These are phyloP conservation scores for Dryas octopetala DNA, from an alignment of 306 rosid species.

Conservation along the genomic window DNA sequence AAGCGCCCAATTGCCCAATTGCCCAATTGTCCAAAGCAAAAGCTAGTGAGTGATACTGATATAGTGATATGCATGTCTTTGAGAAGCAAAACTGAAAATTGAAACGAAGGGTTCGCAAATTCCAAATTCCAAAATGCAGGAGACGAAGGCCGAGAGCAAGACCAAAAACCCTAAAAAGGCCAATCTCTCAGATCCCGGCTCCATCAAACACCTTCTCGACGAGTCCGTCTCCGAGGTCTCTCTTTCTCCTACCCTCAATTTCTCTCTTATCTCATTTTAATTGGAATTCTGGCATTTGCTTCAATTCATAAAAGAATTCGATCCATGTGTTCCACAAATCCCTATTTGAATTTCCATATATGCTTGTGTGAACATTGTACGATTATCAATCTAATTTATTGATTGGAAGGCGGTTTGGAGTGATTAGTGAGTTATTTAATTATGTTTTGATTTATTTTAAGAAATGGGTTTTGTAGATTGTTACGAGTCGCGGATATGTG, in stretches of 20 bases:
- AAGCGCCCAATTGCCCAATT: not conserved
- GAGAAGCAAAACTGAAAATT: not conserved
- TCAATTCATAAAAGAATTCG: not conserved
- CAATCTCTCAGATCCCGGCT: constrained; percentile 18
- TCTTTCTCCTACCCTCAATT: not conserved
- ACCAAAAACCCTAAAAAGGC: constrained; percentile 8
- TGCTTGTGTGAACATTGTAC: not conserved
- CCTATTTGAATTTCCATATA: not conserved
- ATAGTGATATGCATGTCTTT: not conserved
- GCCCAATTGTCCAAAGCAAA: no score
- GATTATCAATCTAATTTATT: not conserved
- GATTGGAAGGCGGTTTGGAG: not conserved
- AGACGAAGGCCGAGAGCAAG: constrained; percentile 4
- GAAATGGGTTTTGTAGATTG: constrained; percentile 10
- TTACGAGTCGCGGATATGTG: constrained; percentile 13
- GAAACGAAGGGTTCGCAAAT: not conserved
- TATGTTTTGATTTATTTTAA: not conserved
- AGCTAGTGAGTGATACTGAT: not conserved
- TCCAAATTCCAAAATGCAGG: constrained; percentile 10
- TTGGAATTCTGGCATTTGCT: not conserved
- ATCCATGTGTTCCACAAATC: not conserved
- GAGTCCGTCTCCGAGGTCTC: constrained; percentile 22
- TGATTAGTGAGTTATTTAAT: not conserved
- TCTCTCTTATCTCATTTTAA: not conserved
- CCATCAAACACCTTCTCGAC: constrained; percentile 24